Conservation (phyloP, 176 grass and related monocot genomes). For the Bolboschoenus planiculmis region DNA sequence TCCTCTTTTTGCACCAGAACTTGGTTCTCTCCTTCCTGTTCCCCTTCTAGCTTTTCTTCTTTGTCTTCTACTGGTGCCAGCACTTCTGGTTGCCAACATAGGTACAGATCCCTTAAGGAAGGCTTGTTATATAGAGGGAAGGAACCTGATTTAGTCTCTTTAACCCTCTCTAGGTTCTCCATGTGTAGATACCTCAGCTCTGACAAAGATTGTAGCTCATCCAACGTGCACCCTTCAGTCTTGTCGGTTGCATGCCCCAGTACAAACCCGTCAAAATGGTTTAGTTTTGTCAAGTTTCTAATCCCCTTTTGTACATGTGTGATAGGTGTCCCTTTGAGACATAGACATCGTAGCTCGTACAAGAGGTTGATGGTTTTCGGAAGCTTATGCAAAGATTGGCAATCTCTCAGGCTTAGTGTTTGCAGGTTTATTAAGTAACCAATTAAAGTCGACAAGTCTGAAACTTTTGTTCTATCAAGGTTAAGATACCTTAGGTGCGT, state of each 20-base stretch:
- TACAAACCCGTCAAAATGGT: constrained; percentile 52
- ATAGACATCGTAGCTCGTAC: constrained; percentile 51
- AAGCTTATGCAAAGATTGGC: constrained; percentile 47
- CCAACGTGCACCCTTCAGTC: constrained; percentile 48
- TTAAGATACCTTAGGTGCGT: constrained; percentile 71
- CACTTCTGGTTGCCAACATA: constrained; percentile 36
- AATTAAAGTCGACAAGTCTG: constrained; percentile 56
- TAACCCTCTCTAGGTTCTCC: constrained; percentile 52
- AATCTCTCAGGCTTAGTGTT: constrained; percentile 52
- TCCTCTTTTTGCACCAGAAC: constrained; percentile 22
- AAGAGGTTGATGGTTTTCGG: constrained; percentile 55
- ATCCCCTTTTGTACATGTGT: constrained; percentile 59
- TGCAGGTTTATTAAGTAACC: constrained; percentile 65
- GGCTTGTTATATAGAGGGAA: constrained; percentile 47
- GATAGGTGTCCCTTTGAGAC: constrained; percentile 43
- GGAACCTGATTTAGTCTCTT: constrained; percentile 32
- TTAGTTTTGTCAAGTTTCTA: constrained; percentile 53
- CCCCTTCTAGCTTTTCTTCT: constrained; percentile 15
- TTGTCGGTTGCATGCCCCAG: constrained; percentile 38
- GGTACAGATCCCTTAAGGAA: constrained; percentile 51
- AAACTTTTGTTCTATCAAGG: constrained; percentile 60
- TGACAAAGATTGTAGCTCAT: constrained; percentile 51
- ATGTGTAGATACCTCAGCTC: constrained; percentile 57
- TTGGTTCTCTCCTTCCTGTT: constrained; percentile 23
- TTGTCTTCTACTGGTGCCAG: constrained; percentile 14